Evolutionary conservation across 228 moss, liverwort and hornwort species (phyloP).

Genomic region (Sphagnum fallax): DNA sequence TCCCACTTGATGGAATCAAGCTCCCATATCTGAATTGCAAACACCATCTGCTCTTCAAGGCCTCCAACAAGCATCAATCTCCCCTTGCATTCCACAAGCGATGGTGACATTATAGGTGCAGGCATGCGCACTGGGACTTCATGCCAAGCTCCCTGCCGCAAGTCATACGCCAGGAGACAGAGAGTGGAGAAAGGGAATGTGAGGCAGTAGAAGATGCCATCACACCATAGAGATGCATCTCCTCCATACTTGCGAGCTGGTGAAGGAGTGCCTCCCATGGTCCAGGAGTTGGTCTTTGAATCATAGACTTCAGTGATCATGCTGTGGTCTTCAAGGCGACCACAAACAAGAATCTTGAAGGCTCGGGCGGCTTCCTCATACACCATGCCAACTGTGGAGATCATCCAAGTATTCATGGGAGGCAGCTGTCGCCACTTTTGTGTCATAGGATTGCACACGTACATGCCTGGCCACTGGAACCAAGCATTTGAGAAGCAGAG

Average conservation of each 20-base stretch:
- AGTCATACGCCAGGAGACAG: constrained; percentile 52
- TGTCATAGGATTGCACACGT: constrained; percentile 57
- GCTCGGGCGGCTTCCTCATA: constrained; percentile 16
- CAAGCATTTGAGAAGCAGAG: constrained; percentile 55
- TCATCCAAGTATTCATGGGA: constrained; percentile 43
- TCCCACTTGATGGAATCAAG: constrained; percentile 24
- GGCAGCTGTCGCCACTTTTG: constrained; percentile 46
- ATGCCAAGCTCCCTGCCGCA: constrained; percentile 32
- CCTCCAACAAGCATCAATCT: constrained; percentile 44
- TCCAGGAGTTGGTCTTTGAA: constrained; percentile 42
- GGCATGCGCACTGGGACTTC: constrained; percentile 65
- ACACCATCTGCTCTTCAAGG: constrained; percentile 30
- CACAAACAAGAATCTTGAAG: constrained; percentile 58
- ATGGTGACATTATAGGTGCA: constrained; percentile 44
- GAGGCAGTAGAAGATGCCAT: constrained; percentile 65
- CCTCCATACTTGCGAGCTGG: constrained; percentile 40
- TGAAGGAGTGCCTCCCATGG: constrained; percentile 25
- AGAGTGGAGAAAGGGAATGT: constrained; percentile 46
- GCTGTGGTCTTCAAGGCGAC: constrained; percentile 35
- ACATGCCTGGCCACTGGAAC: constrained; percentile 50
- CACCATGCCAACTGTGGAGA: constrained; percentile 73
- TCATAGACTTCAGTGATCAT: constrained; percentile 72
- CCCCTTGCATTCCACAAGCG: constrained; percentile 45
- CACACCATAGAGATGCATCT: constrained; percentile 42
- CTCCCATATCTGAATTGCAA: constrained; percentile 59